Base-by-base conservation (phyloP, 192 early-diverging fungal genomes). In the Mortierella hygrophila region DNA sequence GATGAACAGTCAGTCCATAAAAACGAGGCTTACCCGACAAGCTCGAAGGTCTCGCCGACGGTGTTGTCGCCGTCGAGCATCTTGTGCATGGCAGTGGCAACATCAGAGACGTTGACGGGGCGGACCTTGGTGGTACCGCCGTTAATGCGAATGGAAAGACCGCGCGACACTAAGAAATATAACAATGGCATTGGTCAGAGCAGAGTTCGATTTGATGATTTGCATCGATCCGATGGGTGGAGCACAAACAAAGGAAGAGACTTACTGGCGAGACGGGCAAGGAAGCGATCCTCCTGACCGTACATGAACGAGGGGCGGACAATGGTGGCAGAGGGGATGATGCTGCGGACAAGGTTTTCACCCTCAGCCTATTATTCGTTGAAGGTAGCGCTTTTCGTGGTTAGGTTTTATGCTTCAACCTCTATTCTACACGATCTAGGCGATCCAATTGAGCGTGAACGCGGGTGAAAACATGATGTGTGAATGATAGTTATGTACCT, bases 311-410 rank as follows among this genome's bases (percentile, higher is more conserved):
- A 93, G 32, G 97, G 95, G 73, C 98, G 97, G 60, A 99, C 95
- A 89, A 99, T 97, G 78, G 96, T 98, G 70, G 95, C 97, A 35
- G 95, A 94, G 54, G 98, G 97, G 89, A 99, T 96, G 82, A 94
- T 94, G 82, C 95, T 95, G 79, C 93, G 93, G 26, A 99, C 97
- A 37, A 95, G 95, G 77, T 94, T 90, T 89, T 99, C 98, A 77
- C 97, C 97, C 80, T 95, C 90, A 55, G 96, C 97, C 95, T 96
- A 88, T 40, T 21, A 41, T 37, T 78, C 38, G 6, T 9, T 70
- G 20, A 73, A 26, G 41, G 40, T 6, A 54, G 76, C 11, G 46
- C 15, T 7, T 41, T 46, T 38, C 15, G 3, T 87, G 35, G 74
- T 26, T 21, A 55, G 57, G 13, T 23, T n/a, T 40, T 4, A 70